Evolutionary conservation across 805 yeast species (phyloP).

Genomic region (Maudiozyma serrabonitensis): DNA sequence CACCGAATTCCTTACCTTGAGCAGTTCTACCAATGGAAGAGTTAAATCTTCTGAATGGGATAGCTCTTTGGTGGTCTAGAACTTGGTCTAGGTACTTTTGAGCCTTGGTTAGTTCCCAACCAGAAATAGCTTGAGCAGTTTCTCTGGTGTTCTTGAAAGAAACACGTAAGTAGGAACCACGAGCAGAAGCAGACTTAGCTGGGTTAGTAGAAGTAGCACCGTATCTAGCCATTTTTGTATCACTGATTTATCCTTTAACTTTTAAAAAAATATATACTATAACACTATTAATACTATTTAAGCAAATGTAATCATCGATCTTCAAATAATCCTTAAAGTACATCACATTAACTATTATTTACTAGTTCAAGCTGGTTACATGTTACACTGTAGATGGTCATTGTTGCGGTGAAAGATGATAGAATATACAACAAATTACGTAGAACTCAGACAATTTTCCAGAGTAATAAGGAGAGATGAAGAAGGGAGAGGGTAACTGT

Average conservation of each 20-base stretch:
- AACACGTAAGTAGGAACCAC: slow-evolving; percentile 98
- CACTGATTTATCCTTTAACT: neutral
- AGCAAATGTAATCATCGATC: too few relatives aligned
- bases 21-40: slow-evolving; percentile 97
- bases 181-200: slow-evolving; percentile 98
- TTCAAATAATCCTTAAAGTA: too few relatives aligned
- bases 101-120: slow-evolving; percentile 96
- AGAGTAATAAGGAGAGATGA: too few relatives aligned
- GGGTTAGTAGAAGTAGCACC: slow-evolving; percentile 99
- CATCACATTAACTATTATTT: too few relatives aligned
- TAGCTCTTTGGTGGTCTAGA: slow-evolving; percentile 96
- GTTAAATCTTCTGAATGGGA: slow-evolving; percentile 98
- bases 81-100: slow-evolving; percentile 93
- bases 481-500: too few relatives aligned
- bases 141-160: slow-evolving; percentile 99
- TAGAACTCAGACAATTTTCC: too few relatives aligned
- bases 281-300: neutral
- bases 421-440: too few relatives aligned
- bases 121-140: slow-evolving; percentile 96
- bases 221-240: slow-evolving; percentile 88
- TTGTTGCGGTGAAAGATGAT: too few relatives aligned
- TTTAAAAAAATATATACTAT: neutral
- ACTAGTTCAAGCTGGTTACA: too few relatives aligned
- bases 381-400: too few relatives aligned
- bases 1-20: slow-evolving; percentile 99